Base-by-base conservation (phyloP, 2,329 filamentous ascomycete genomes). In the Beauveria pseudobassiana region DNA sequence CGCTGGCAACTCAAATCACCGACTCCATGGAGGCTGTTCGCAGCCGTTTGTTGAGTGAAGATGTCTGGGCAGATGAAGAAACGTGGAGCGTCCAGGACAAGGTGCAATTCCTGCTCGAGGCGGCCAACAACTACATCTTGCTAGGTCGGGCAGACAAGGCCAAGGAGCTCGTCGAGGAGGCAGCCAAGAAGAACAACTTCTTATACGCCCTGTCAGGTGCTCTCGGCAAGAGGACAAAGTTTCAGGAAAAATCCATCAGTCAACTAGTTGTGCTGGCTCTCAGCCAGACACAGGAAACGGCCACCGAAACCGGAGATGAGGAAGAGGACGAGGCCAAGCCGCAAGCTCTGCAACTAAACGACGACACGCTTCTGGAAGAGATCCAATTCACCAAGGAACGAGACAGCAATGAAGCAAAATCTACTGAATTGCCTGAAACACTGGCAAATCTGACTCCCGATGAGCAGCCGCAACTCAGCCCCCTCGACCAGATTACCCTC, bases 251-350 rank as follows among this genome's bases (percentile, higher is more conserved):
- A 63, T 88, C 87, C 68, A 87, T 87, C 64, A 96, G 91, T 68
- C 95, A 99, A 73, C 80, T 99, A 30, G 89, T 99, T 1, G 91
- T 99, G 2, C 78, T 98, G 34, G 95, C 95, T 1, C 91, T 86
- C 72, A 97, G 93, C 71, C 79, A 78, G 7, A 75, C 77, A 26
- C 70, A 75, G 1, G 66, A 68, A 28, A 67, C 66, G 5, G 9
- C n/a, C 22, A 38, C 14, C 1, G 18, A 30, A 22, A 54, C 61
- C 5, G 65, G 62, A 4, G 64, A 63, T 5, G 65, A 64, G 1
- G 65, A 69, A 5, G 69, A 68, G 53, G 65, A 68, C 0, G 64
- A 69, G 2, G 67, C 69, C 1, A 77, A 75, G 26, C 91, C 92
- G 0, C 83, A 88, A 67, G 87, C 88, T 3, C 73, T 98, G 16